Conservation (phyloP, 352 stramenopile genomes). For the Globisporangium cystogenes region DNA sequence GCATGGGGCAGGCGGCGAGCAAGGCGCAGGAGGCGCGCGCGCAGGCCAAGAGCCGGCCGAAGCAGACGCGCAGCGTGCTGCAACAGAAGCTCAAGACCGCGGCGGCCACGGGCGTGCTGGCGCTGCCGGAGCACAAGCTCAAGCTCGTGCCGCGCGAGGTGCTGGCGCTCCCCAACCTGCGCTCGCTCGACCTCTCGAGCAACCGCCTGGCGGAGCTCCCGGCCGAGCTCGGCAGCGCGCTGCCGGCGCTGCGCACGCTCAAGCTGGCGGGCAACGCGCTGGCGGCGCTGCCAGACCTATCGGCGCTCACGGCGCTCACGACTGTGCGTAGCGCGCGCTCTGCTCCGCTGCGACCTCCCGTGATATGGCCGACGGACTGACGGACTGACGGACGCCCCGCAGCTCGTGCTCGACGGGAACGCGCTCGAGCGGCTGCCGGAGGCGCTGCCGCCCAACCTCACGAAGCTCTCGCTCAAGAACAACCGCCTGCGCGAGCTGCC, state of each 20-base stretch:
- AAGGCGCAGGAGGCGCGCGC: conserved; percentile 63
- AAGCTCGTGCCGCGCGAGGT: conserved; percentile 63
- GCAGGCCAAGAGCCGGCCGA: conserved; percentile 76
- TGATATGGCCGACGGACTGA: neutral
- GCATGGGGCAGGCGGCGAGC: conserved; percentile 60
- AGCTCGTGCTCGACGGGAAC: conserved; percentile 78
- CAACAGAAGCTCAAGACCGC: conserved; percentile 73
- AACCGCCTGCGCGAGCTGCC: conserved; percentile 51
- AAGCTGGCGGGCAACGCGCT: conserved; percentile 65
- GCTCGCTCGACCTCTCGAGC: conserved; percentile 64
- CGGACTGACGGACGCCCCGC: neutral
- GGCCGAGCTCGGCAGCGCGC: conserved; percentile 18
- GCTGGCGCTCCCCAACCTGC: conserved; percentile 41
- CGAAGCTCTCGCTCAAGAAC: conserved; percentile 67
- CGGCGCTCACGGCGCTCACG: conserved; percentile 52
- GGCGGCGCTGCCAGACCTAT: conserved; percentile 55
- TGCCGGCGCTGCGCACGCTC: conserved; percentile 64
- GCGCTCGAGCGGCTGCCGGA: conserved; percentile 46
- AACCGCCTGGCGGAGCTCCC: conserved; percentile 63
- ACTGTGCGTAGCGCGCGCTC: conserved; percentile 43
- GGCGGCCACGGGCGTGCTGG: conserved; percentile 55
- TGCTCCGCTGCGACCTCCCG: neutral
- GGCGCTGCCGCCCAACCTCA: conserved; percentile 59
- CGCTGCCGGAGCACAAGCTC: conserved; percentile 68
- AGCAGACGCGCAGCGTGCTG: conserved; percentile 67